These are phyloP conservation scores for Kluyveromyces wickerhamii DNA, from an alignment of 805 yeast genomes.

Conservation along the genomic window DNA sequence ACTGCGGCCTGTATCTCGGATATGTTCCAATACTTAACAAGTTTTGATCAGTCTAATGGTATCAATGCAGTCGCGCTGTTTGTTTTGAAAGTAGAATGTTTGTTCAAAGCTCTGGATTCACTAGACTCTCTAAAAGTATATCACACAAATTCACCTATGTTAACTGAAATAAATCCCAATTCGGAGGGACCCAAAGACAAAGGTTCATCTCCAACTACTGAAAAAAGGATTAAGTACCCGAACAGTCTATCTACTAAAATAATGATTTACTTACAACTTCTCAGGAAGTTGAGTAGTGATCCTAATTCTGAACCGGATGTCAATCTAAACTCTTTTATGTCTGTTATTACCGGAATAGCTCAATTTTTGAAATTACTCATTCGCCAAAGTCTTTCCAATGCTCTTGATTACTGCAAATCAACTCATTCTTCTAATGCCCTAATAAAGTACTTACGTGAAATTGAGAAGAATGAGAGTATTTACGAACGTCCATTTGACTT, in stretches of 20 bases:
- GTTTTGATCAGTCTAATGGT: conserved; percentile 61
- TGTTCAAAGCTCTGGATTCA: conserved; percentile 68
- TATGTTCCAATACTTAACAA: conserved; percentile 80
- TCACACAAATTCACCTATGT: background rate
- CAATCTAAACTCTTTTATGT: conserved; percentile 53
- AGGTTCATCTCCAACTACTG: background rate
- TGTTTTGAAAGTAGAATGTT: conserved; percentile 62
- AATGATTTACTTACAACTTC: conserved; percentile 77
- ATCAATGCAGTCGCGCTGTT: conserved; percentile 61
- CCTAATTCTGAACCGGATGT: conserved; percentile 22
- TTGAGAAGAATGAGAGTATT: conserved; percentile 39
- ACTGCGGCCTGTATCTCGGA: conserved; percentile 85
- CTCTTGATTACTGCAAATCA: conserved; percentile 57
- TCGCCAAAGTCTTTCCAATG: conserved; percentile 68
- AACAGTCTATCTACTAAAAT: conserved; percentile 81
- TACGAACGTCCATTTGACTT: conserved; percentile 30
- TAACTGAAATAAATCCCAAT: conserved; percentile 10
- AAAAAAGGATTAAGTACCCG: conserved; percentile 45
- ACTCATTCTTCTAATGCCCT: conserved; percentile 53
- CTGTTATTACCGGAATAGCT: conserved; percentile 84
- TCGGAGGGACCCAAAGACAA: background rate
- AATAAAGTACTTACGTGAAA: conserved; percentile 51
- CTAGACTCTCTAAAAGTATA: conserved; percentile 20
- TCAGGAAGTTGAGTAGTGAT: conserved; percentile 50
- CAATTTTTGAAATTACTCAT: conserved; percentile 84